phyloP scores from a whole-genome alignment of 208 protist genomes.

The Crithidia expoeki region DNA sequence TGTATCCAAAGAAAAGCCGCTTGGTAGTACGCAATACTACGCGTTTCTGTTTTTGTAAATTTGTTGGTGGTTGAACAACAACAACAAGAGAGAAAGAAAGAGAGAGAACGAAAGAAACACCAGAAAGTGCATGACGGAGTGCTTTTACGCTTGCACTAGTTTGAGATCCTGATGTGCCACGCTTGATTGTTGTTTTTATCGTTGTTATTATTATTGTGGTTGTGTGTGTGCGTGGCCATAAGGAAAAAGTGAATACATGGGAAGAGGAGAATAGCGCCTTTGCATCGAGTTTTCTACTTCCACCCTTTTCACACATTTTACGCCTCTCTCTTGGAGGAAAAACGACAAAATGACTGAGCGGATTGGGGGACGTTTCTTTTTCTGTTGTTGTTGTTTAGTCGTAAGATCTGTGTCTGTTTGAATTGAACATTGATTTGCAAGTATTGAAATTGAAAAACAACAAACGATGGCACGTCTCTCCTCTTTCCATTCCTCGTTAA shows the following conservation, averaged over 20 bases:
- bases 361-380: neutral
- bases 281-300: neutral
- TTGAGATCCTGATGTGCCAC: too few species aligned
- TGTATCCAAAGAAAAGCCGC: too few species aligned
- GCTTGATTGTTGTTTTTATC: slow-evolving; percentile 26
- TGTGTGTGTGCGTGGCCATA: neutral
- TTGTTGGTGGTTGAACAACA: neutral
- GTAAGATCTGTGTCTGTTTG: slow-evolving; percentile 5
- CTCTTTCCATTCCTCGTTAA: too few species aligned
- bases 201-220: slow-evolving; percentile 7
- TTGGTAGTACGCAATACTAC: too few species aligned
- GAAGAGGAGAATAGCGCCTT: neutral
- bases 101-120: too few species aligned
- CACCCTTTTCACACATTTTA: neutral
- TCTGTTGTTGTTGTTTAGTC: slow-evolving; percentile 20
- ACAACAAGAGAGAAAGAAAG: too few species aligned
- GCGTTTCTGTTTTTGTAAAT: slow-evolving; percentile 9
- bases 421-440: neutral
- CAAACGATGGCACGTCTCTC: neutral
- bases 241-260: neutral
- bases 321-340: neutral
- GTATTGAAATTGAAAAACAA: neutral
- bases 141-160: too few species aligned
- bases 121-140: neutral
- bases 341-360: neutral